These are phyloP conservation scores for Lichtheimia hyalospora DNA, from an alignment of 371 early-diverging fungal genomes.

Conservation along the genomic window DNA sequence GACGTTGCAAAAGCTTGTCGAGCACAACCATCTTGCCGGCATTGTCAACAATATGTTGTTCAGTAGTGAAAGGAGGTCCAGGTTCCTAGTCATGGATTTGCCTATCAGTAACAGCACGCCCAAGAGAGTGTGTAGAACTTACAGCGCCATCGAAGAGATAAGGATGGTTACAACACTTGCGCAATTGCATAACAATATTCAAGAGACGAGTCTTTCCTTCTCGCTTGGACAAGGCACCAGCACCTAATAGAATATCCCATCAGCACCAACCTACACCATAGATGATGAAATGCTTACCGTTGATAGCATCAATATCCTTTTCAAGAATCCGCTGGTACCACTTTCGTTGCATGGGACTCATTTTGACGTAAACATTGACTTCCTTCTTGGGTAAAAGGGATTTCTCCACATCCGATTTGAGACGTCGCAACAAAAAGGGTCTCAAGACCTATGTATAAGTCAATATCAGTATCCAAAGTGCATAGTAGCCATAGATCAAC, in stretches of 20 bases:
- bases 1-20: slow-evolving; percentile 85
- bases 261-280: neutral
- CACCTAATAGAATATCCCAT: slow-evolving; percentile 11
- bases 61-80: slow-evolving; percentile 96
- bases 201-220: slow-evolving; percentile 88
- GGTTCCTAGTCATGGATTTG: slow-evolving; percentile 38
- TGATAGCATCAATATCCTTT: slow-evolving; percentile 96
- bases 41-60: slow-evolving; percentile 95
- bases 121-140: neutral
- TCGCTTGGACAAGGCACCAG: slow-evolving; percentile 57
- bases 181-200: slow-evolving; percentile 99
- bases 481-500: neutral
- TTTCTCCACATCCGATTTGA: slow-evolving; percentile 99
- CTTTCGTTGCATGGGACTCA: slow-evolving; percentile 94
- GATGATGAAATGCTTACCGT: slow-evolving; percentile 53
- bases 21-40: slow-evolving; percentile 93
- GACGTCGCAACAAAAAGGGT: slow-evolving; percentile 96
- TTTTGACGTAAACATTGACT: slow-evolving; percentile 93
- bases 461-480: neutral
- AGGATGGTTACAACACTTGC: slow-evolving; percentile 99
- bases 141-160: slow-evolving; percentile 98
- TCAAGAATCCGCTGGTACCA: slow-evolving; percentile 98
- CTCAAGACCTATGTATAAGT: slow-evolving; percentile 61
- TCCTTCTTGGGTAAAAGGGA: slow-evolving; percentile 96
- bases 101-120: neutral